These are phyloP conservation scores for Rachicladosporium sp. DNA, from an alignment of 2,329 filamentous ascomycete species.

Conservation along the genomic window DNA sequence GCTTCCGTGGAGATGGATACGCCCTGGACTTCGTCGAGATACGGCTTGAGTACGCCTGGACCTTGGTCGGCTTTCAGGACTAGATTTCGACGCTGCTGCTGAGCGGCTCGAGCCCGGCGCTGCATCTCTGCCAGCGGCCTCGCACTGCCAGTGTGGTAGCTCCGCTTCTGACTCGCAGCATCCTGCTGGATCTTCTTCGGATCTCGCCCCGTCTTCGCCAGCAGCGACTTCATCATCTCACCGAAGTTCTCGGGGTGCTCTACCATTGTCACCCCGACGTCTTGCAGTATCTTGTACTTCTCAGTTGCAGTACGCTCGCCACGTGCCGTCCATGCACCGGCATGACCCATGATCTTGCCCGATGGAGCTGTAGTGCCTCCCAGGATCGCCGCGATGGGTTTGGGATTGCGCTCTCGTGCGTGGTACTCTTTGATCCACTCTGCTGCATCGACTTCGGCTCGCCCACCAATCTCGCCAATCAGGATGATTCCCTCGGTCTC, in stretches of 20 bases:
- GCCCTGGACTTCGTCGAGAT: constrained; percentile 17
- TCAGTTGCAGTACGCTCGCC: constrained; percentile 51
- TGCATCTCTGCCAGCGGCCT: constrained; percentile 8
- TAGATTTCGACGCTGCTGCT: constrained; percentile 15
- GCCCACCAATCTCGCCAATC: constrained; percentile 61
- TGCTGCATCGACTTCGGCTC: constrained; percentile 57
- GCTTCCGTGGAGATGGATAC: constrained; percentile 14
- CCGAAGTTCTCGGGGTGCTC: constrained; percentile 69
- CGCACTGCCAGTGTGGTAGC: constrained; percentile 28
- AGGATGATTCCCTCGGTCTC: constrained; percentile 61
- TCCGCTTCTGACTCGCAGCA: constrained; percentile 36
- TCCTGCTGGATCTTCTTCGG: constrained; percentile 26
- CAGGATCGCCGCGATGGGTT: constrained; percentile 64
- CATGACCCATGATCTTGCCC: constrained; percentile 65
- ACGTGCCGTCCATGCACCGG: constrained; percentile 57
- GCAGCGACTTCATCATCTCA: constrained; percentile 49
- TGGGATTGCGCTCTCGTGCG: constrained; percentile 44
- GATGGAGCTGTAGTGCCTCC: constrained; percentile 52
- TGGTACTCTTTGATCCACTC: constrained; percentile 60
- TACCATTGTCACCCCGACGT: constrained; percentile 56
- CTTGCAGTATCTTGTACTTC: constrained; percentile 56
- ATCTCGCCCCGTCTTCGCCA: constrained; percentile 34
- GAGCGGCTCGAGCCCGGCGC: constrained; percentile 3
- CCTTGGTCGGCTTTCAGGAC: constrained; percentile 16
- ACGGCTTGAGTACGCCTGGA: constrained; percentile 15